Conservation (phyloP, 2,329 filamentous ascomycete species). For the Didymella keratinophila region DNA sequence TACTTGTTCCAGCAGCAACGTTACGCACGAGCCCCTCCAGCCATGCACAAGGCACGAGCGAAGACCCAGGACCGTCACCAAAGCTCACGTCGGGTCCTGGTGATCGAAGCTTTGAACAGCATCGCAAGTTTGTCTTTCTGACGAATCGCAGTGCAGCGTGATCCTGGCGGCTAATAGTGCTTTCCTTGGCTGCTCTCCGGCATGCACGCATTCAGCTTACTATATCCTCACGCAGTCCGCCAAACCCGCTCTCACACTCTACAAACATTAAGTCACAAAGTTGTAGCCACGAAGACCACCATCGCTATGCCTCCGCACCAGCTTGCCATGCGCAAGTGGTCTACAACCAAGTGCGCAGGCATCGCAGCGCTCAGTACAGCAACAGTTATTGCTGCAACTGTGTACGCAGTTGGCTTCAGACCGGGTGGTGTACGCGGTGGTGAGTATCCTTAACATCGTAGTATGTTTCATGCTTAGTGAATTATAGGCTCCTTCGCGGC, state of each 20-base stretch:
- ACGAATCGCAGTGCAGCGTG: background rate
- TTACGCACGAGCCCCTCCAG: background rate
- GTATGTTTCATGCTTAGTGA: background rate
- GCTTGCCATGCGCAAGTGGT: background rate
- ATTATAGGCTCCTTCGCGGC: background rate
- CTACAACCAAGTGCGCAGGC: background rate
- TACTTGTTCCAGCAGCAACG: conserved; percentile 19
- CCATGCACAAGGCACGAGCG: background rate
- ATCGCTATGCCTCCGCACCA: background rate
- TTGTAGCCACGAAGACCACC: background rate
- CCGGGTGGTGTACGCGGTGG: background rate
- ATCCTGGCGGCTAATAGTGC: background rate
- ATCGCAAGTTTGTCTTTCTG: background rate
- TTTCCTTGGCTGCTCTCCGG: background rate
- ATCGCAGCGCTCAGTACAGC: background rate
- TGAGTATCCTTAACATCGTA: background rate
- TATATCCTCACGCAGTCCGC: background rate
- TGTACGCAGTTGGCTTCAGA: background rate
- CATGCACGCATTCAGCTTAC: background rate
- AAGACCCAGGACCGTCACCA: background rate
- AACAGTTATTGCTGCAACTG: background rate
- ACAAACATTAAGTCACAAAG: background rate
- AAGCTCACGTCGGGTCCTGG: background rate
- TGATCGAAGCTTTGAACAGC: background rate
- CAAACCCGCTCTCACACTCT: background rate